phyloP scores from a whole-genome alignment of 306 rosid genomes.

The Vigna radiata region DNA sequence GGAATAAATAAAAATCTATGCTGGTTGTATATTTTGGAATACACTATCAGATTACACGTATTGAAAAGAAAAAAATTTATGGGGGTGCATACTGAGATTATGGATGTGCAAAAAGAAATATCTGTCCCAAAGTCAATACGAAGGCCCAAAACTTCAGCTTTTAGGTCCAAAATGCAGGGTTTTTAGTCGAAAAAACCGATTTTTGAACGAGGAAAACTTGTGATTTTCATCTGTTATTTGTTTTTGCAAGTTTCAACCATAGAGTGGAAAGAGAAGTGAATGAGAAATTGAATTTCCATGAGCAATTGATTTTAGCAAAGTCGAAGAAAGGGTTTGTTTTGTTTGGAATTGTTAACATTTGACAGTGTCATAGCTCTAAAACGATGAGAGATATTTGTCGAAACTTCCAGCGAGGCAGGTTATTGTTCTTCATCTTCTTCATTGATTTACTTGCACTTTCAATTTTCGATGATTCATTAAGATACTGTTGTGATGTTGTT shows the following conservation, averaged over 20 bases:
- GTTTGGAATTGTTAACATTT: neutral
- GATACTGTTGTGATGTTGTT: neutral
- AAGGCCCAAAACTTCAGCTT: neutral
- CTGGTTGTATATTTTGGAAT: too few species aligned
- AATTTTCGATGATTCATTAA: neutral
- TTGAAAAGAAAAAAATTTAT: too few species aligned
- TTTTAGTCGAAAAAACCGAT: too few species aligned
- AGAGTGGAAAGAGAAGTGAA: neutral
- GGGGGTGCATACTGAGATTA: too few species aligned
- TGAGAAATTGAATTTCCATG: slow-evolving; percentile 14
- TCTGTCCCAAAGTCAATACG: neutral
- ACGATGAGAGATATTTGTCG: slow-evolving; percentile 36
- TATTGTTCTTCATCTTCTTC: slow-evolving; percentile 37
- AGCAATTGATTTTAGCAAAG: neutral
- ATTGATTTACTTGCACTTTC: neutral
- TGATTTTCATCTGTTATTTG: too few species aligned
- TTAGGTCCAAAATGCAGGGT: neutral
- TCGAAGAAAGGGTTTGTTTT: slow-evolving; percentile 10
- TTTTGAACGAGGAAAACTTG: too few species aligned
- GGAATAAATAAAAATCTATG: too few species aligned
- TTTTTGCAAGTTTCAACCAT: neutral
- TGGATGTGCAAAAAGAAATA: too few species aligned
- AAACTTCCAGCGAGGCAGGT: slow-evolving; percentile 55
- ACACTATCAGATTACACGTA: too few species aligned
- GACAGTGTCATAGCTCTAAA: neutral